phyloP scores from a whole-genome alignment of 2,329 filamentous ascomycete genomes.

The Diplodia corticola region DNA sequence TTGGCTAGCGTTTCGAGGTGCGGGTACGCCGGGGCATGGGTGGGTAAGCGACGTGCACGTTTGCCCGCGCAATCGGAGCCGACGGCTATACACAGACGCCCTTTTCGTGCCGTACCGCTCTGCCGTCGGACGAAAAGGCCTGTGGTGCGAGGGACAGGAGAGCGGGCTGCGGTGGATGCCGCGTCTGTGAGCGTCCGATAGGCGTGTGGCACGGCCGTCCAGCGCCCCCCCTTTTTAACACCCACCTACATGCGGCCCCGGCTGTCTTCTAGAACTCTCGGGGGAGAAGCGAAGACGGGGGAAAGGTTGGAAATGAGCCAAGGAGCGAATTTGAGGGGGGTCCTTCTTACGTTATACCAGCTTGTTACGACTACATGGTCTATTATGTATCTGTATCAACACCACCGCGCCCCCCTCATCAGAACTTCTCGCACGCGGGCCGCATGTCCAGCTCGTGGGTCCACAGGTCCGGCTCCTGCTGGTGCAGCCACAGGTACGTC shows the following conservation, averaged over 20 bases:
- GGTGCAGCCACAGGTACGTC: slow-evolving; percentile 55
- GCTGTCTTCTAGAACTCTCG: slow-evolving; percentile 5
- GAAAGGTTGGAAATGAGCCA: neutral
- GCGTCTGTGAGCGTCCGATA: neutral
- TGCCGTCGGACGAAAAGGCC: neutral
- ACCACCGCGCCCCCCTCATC: neutral
- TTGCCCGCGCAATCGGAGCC: neutral
- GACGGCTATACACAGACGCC: slow-evolving; percentile 1
- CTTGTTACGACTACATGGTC: neutral
- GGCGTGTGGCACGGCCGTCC: slow-evolving; percentile 1
- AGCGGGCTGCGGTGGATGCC: slow-evolving; percentile 4
- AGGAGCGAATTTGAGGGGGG: neutral
- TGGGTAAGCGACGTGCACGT: neutral
- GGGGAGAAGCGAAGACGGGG: neutral
- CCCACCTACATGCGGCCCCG: neutral
- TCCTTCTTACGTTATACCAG: neutral
- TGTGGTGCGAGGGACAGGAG: slow-evolving; percentile 3
- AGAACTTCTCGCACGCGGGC: slow-evolving; percentile 53
- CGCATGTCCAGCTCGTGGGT: slow-evolving; percentile 56
- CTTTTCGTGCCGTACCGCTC: slow-evolving; percentile 7
- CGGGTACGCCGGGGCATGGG: neutral
- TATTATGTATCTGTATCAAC: neutral
- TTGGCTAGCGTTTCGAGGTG: neutral
- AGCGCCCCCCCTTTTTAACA: neutral
- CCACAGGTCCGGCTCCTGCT: slow-evolving; percentile 53